Percentiles rank a stretch among this genome's conserved stretches.
Evolutionary conservation across 2,329 filamentous ascomycete genomes (phyloP).

Genomic region (Colletotrichum chlorophyti): DNA sequence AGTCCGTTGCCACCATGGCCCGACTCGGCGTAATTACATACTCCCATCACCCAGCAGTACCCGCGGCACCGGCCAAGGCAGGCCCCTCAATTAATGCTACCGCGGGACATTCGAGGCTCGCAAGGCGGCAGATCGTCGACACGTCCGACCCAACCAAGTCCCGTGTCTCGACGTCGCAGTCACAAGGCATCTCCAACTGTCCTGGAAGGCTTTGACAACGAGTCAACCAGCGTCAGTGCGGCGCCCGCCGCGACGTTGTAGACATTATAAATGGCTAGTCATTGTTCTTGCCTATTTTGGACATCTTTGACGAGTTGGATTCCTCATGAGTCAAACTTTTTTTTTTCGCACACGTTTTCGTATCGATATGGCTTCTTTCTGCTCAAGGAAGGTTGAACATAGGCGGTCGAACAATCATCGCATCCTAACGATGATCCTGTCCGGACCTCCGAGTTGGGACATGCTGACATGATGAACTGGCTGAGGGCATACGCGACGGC

Average conservation of each 20-base stretch:
- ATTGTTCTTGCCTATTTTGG: no score
- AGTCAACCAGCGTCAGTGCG: neutral
- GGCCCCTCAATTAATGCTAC: constrained; percentile 9
- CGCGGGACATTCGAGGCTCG: neutral
- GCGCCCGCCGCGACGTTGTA: neutral
- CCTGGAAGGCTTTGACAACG: neutral
- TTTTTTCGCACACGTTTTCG: no score
- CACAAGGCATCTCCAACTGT: neutral
- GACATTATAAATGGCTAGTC: neutral
- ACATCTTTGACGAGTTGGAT: no score
- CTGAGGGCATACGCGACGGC: neutral
- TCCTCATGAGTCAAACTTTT: no score
- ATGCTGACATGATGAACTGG: neutral
- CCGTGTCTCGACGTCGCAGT: neutral
- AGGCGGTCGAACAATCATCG: no score
- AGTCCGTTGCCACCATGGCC: neutral
- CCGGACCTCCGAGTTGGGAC: no score
- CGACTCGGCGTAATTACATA: constrained; percentile 20
- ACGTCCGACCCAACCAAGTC: constrained; percentile 11
- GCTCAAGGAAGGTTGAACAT: neutral
- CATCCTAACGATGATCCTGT: no score
- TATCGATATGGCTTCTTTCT: no score
- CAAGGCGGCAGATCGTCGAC: constrained; percentile 9
- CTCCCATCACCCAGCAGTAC: no score
- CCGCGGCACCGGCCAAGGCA: neutral